Evolutionary conservation across 306 rosid genomes (phyloP).

Genomic region (Trichosanthes cucumerina): DNA sequence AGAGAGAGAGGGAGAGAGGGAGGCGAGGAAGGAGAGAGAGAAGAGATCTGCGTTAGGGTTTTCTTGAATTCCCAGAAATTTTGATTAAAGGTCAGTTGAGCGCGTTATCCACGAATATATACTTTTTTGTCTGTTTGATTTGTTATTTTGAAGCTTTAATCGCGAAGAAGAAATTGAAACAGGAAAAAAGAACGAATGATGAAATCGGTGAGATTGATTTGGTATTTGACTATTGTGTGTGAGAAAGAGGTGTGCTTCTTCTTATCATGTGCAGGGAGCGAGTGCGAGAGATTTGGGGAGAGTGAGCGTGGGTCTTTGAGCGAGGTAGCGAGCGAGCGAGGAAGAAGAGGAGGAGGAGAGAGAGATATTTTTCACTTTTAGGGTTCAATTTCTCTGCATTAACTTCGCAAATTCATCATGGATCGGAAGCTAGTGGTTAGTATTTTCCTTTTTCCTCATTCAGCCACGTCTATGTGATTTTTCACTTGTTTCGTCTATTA

Average conservation of each 20-base stretch:
- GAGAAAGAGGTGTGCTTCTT: constrained; percentile 72
- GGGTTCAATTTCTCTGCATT: constrained; percentile 27
- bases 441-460: neutral
- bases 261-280: constrained; percentile 82
- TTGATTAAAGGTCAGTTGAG: constrained; percentile 75
- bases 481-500: neutral
- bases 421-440: constrained; percentile 96
- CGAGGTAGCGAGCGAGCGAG: constrained; percentile 45
- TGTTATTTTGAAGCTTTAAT: constrained; percentile 21
- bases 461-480: neutral
- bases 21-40: constrained; percentile 1
- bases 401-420: constrained; percentile 25
- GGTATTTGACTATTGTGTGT: constrained; percentile 55
- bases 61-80: constrained; percentile 26
- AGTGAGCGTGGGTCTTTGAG: constrained; percentile 46
- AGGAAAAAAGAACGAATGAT: constrained; percentile 5
- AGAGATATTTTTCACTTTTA: constrained; percentile 21
- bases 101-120: constrained; percentile 25
- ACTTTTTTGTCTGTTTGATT: constrained; percentile 16
- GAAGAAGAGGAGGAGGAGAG: constrained; percentile 34
- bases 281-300: constrained; percentile 82
- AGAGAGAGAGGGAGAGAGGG: constrained; percentile 12
- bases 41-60: constrained; percentile 30
- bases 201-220: constrained; percentile 47
- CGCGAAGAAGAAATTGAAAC: constrained; percentile 14